Percentiles rank a stretch among this genome's conserved stretches.
These are phyloP conservation scores for Anisodus acutangulus DNA, from an alignment of 257 asterid genomes.

Conservation along the genomic window DNA sequence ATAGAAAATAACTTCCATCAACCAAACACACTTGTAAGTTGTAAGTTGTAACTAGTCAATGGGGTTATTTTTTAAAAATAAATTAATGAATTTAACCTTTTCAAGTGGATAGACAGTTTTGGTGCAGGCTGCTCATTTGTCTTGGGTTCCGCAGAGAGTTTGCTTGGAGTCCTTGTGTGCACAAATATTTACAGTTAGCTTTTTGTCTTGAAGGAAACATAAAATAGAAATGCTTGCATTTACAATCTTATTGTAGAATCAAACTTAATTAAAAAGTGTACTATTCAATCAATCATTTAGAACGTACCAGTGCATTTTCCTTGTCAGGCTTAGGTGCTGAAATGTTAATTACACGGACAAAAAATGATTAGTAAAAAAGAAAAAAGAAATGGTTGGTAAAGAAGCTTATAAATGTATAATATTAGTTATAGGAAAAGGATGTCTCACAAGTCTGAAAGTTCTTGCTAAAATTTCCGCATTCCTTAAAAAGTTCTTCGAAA, in stretches of 20 bases:
- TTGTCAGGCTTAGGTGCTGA: constrained; percentile 12
- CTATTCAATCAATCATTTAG: not conserved
- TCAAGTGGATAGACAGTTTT: constrained; percentile 58
- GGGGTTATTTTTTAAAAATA: not conserved
- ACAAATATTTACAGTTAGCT: not conserved
- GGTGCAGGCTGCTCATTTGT: constrained; percentile 52
- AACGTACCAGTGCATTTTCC: constrained; percentile 16
- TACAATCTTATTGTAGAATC: not conserved
- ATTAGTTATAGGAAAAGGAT: not conserved
- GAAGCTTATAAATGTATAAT: not conserved
- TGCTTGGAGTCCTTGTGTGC: constrained; percentile 51
- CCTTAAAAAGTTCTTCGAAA: too few relatives aligned
- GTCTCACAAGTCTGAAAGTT: not conserved
- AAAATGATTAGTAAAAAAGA: not conserved
- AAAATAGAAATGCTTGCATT: not conserved
- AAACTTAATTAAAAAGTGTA: not conserved
- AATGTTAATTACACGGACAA: not conserved
- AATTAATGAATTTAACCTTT: constrained; percentile 42
- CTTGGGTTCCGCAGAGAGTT: constrained; percentile 59
- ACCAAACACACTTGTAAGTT: not conserved
- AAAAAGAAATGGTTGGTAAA: not conserved
- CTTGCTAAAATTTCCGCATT: too few relatives aligned
- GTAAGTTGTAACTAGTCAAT: too few relatives aligned
- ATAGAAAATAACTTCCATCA: too few relatives aligned
- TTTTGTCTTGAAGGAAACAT: too few relatives aligned